These are phyloP conservation scores for Tillandsia fasciculata DNA, from an alignment of 176 grass and related monocot species.

Conservation along the genomic window DNA sequence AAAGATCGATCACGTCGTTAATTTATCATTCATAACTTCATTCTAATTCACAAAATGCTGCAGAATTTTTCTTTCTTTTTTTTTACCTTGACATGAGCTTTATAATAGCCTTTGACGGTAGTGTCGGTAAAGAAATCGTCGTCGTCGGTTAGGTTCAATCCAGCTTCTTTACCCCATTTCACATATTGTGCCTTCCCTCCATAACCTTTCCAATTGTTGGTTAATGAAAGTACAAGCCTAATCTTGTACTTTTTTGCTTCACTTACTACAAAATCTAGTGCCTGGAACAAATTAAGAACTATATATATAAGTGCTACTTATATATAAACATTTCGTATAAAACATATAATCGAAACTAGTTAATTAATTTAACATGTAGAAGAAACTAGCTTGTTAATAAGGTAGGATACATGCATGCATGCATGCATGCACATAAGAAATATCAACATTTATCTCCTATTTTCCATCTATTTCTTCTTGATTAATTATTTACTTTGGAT, in stretches of 20 bases:
- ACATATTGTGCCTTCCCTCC: constrained; percentile 68
- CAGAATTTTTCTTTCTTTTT: neutral
- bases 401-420: too few species aligned
- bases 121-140: constrained; percentile 58
- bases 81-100: constrained; percentile 37
- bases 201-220: constrained; percentile 59
- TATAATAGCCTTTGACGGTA: constrained; percentile 50
- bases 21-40: neutral
- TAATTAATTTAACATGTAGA: too few species aligned
- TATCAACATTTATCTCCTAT: too few species aligned
- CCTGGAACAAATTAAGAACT: constrained; percentile 18
- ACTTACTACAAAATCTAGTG: constrained; percentile 65
- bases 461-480: too few species aligned
- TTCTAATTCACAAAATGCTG: neutral
- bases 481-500: neutral
- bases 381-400: too few species aligned
- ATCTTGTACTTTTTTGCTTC: constrained; percentile 59
- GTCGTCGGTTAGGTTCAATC: constrained; percentile 35
- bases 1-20: neutral
- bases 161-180: constrained; percentile 39
- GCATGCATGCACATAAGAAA: too few species aligned
- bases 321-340: neutral
- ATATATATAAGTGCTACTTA: too few species aligned
- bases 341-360: too few species aligned
- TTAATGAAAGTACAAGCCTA: constrained; percentile 42